Evolutionary conservation across 495 filamentous ascomycete genomes (phyloP).

Genomic region (Clavariopsis aquatica): DNA sequence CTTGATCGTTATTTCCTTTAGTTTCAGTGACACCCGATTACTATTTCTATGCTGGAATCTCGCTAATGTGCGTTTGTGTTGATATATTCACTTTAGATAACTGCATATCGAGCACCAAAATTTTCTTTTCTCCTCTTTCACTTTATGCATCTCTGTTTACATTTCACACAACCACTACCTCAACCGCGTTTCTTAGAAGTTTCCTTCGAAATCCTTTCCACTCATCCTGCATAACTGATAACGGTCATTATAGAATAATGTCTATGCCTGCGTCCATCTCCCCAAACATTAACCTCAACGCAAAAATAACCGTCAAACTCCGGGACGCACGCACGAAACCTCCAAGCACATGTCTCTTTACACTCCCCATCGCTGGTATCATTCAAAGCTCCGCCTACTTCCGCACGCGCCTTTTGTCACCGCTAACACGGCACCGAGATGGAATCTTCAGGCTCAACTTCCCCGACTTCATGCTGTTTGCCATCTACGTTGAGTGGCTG

Average conservation of each 20-base stretch:
- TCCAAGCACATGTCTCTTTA: background rate
- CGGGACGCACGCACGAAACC: background rate
- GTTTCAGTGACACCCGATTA: too few relatives aligned
- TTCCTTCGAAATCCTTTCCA: too few relatives aligned
- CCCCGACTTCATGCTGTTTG: conserved; percentile 23
- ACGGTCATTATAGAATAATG: too few relatives aligned
- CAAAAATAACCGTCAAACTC: conserved; percentile 20
- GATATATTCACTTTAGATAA: too few relatives aligned
- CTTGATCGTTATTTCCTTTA: too few relatives aligned
- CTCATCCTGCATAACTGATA: too few relatives aligned
- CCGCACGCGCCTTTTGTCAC: background rate
- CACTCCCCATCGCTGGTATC: background rate
- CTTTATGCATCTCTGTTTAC: background rate
- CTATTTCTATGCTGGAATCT: too few relatives aligned
- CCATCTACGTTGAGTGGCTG: conserved; percentile 19
- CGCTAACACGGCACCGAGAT: background rate
- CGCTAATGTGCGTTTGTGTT: too few relatives aligned
- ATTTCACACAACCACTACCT: background rate
- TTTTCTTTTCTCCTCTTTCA: background rate
- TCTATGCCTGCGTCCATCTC: too few relatives aligned
- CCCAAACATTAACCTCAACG: background rate
- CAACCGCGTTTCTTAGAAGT: too few relatives aligned
- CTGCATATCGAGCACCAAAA: background rate
- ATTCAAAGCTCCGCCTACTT: conserved; percentile 9
- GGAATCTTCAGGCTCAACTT: conserved; percentile 15